phyloP scores from a whole-genome alignment of 2,329 filamentous ascomycete species.

The Furcasterigmium sp. region DNA sequence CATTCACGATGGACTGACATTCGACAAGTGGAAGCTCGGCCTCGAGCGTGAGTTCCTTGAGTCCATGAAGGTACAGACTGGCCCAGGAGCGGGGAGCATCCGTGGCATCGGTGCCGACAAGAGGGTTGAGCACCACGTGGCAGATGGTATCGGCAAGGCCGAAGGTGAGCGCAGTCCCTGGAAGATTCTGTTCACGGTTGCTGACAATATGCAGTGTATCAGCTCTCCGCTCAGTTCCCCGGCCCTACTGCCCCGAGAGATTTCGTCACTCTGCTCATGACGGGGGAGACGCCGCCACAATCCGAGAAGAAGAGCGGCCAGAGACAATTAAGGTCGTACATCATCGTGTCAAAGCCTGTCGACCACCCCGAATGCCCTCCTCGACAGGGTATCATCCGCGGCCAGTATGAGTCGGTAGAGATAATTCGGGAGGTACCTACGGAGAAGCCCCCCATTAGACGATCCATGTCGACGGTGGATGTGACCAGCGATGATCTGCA shows the following conservation, averaged over 20 bases:
- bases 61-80: conserved; percentile 64
- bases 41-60: conserved; percentile 76
- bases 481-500: conserved; percentile 25
- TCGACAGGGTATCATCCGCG: conserved; percentile 70
- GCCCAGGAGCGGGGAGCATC: conserved; percentile 68
- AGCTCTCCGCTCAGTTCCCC: conserved; percentile 84
- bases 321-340: conserved; percentile 62
- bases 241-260: conserved; percentile 84
- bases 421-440: conserved; percentile 78
- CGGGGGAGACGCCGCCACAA: conserved; percentile 50
- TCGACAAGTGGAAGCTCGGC: conserved; percentile 71
- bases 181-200: conserved; percentile 10
- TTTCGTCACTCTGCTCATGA: conserved; percentile 76
- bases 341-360: conserved; percentile 84
- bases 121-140: conserved; percentile 58
- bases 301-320: conserved; percentile 17
- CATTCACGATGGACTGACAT: conserved; percentile 72
- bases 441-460: conserved; percentile 33
- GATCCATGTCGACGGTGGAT: conserved; percentile 39
- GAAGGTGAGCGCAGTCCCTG: conserved; percentile 42
- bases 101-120: conserved; percentile 81
- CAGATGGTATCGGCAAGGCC: conserved; percentile 54
- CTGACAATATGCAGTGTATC: conserved; percentile 55
- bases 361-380: conserved; percentile 67
- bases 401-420: conserved; percentile 87